Evolutionary conservation across 2,329 filamentous ascomycete genomes (phyloP).

Genomic region (Coniochaeta sp.): DNA sequence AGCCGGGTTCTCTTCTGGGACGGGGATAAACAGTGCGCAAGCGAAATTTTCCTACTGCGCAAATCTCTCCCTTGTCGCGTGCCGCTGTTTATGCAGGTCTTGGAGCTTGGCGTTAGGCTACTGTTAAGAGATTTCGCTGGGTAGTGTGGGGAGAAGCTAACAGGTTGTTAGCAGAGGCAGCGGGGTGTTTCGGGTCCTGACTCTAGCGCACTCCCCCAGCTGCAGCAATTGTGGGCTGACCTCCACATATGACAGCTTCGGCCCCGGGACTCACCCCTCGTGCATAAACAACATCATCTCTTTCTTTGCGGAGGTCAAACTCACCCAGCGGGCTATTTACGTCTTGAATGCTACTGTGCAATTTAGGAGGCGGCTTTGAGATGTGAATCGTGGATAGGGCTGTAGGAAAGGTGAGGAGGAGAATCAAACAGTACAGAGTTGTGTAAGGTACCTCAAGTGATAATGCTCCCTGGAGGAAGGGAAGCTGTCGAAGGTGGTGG

Average conservation of each 20-base stretch:
- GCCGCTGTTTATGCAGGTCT: background rate
- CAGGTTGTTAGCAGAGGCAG: background rate
- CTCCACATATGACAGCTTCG: conserved; percentile 1
- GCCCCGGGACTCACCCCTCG: background rate
- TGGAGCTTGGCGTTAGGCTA: background rate
- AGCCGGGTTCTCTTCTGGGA: background rate
- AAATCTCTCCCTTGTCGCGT: conserved; percentile 3
- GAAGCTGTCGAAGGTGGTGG: too few relatives aligned
- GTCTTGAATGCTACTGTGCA: background rate
- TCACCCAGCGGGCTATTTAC: background rate
- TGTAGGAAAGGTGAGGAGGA: background rate
- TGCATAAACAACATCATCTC: conserved; percentile 1
- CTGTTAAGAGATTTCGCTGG: background rate
- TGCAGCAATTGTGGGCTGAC: conserved; percentile 2
- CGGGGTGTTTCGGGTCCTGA: conserved; percentile 2
- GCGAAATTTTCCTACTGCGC: background rate
- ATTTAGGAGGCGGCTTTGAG: background rate
- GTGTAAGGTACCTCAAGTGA: background rate
- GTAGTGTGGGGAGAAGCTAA: background rate
- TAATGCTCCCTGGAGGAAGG: too few relatives aligned
- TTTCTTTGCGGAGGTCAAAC: background rate
- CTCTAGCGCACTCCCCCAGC: background rate
- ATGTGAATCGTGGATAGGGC: background rate
- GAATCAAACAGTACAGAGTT: too few relatives aligned
- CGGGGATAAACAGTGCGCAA: background rate